A percentile compares a stretch with the other conserved stretches of the same genome.
These are phyloP conservation scores for Hypoxylon sp. DNA, from an alignment of 2,329 filamentous ascomycete species.

Conservation along the genomic window DNA sequence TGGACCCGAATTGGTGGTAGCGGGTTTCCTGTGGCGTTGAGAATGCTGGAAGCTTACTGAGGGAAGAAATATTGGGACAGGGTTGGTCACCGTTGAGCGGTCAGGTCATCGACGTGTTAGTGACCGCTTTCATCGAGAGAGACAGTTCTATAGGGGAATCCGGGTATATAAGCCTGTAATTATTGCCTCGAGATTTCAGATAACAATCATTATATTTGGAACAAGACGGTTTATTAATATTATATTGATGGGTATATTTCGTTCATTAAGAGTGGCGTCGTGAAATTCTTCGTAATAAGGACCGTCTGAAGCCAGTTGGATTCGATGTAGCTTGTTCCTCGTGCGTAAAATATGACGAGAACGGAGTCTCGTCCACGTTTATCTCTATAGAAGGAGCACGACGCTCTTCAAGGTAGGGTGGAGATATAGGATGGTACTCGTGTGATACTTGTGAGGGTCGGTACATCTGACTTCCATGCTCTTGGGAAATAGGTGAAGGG, in stretches of 20 bases:
- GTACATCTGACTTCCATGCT: background rate
- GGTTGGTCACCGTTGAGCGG: too few relatives aligned
- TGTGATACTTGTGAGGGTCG: constrained; percentile 1
- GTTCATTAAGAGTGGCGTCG: background rate
- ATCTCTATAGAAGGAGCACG: constrained; percentile 13
- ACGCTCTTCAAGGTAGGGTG: constrained; percentile 1
- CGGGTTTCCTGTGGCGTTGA: too few relatives aligned
- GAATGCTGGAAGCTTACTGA: too few relatives aligned
- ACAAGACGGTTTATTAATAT: background rate
- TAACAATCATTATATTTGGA: too few relatives aligned
- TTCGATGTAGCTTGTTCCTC: constrained; percentile 1
- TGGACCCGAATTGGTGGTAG: too few relatives aligned
- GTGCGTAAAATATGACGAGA: constrained; percentile 11
- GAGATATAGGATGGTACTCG: background rate
- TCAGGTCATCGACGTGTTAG: too few relatives aligned
- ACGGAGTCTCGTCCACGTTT: constrained; percentile 11
- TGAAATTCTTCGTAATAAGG: constrained; percentile 3
- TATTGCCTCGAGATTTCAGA: too few relatives aligned
- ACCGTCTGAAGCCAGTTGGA: background rate
- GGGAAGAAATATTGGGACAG: too few relatives aligned
- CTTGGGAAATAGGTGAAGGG: constrained; percentile 7
- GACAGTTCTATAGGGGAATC: too few relatives aligned
- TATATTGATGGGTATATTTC: background rate
- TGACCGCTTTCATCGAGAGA: too few relatives aligned
- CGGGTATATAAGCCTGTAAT: too few relatives aligned